A percentile compares a stretch with the other conserved stretches of the same genome.
Evolutionary conservation across 1,284 basidiomycete species (phyloP).

Genomic region (Moesziomyces sp.): DNA sequence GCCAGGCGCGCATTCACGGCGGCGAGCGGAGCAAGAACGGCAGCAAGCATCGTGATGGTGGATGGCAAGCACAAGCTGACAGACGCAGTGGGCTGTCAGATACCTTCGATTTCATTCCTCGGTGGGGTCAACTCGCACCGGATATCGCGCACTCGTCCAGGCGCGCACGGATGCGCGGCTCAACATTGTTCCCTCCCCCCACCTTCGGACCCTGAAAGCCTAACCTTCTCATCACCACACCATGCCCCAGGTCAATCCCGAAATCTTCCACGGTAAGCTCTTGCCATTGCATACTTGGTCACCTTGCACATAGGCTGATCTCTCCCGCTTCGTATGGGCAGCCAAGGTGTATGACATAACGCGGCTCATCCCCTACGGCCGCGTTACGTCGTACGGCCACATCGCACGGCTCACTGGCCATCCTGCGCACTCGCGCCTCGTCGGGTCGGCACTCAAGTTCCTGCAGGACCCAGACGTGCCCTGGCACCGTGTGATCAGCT

Average conservation of each 20-base stretch:
- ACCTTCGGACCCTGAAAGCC: too few species aligned
- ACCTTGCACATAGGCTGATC: too few species aligned
- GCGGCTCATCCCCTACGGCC: conserved; percentile 54
- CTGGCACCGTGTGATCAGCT: conserved; percentile 62
- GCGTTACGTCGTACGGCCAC: conserved; percentile 65
- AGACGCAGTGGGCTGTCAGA: neutral
- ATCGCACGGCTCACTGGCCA: conserved; percentile 61
- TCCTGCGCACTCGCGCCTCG: conserved; percentile 58
- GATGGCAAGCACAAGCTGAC: neutral
- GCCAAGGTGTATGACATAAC: conserved; percentile 62
- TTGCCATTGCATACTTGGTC: too few species aligned
- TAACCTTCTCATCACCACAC: neutral
- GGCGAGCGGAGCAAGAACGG: conserved; percentile 33
- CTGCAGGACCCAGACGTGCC: conserved; percentile 54
- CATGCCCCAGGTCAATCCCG: conserved; percentile 48
- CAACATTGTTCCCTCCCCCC: neutral
- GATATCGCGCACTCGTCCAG: conserved; percentile 28
- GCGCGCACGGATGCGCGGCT: neutral
- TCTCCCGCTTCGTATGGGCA: conserved; percentile 3
- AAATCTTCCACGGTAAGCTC: conserved; percentile 42
- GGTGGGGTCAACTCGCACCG: conserved; percentile 1
- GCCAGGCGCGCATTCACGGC: conserved; percentile 40
- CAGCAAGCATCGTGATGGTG: conserved; percentile 35
- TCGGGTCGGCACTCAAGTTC: conserved; percentile 62
- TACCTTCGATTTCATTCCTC: too few species aligned